A percentile compares a stretch with the other conserved stretches of the same genome.
Conservation (phyloP, 129 eudicot species). For the Gnaphalium uliginosum region DNA sequence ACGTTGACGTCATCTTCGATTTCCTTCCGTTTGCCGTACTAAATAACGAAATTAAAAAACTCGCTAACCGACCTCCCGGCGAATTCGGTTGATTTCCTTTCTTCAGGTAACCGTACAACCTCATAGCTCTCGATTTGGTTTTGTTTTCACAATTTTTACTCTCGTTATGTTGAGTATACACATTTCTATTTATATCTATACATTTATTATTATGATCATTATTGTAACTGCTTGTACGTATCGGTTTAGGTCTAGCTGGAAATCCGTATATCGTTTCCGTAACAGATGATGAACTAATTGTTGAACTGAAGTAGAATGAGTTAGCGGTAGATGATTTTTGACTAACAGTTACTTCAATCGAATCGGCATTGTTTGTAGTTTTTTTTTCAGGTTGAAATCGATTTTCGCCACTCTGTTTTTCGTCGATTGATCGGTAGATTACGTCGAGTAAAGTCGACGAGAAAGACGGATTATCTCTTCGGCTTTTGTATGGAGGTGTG, state of each 20-base stretch:
- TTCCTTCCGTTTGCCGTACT: slow-evolving; percentile 42
- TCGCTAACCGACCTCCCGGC: slow-evolving; percentile 67
- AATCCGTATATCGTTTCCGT: slow-evolving; percentile 43
- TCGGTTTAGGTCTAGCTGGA: slow-evolving; percentile 51
- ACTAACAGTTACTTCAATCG: slow-evolving; percentile 33
- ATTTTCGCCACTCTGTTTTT: slow-evolving; percentile 24
- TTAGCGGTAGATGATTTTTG: slow-evolving; percentile 37
- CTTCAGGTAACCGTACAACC: slow-evolving; percentile 68
- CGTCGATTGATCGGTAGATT: slow-evolving; percentile 69
- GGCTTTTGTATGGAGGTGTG: slow-evolving; percentile 16
- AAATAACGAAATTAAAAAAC: slow-evolving; percentile 66
- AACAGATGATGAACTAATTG: slow-evolving; percentile 54
- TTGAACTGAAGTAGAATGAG: slow-evolving; percentile 29
- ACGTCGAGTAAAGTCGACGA: slow-evolving; percentile 82
- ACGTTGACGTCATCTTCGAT: slow-evolving; percentile 27
- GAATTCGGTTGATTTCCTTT: slow-evolving; percentile 73
- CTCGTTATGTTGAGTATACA: not conserved
- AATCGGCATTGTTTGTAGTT: slow-evolving; percentile 12
- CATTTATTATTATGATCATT: not conserved
- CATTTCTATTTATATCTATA: not conserved
- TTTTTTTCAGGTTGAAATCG: slow-evolving; percentile 11
- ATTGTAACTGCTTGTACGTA: slow-evolving; percentile 49
- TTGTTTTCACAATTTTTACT: slow-evolving; percentile 29
- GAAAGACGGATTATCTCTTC: slow-evolving; percentile 55
- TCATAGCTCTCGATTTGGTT: slow-evolving; percentile 61